Conservation (phyloP, 805 yeast species). For the Candida maltosa region DNA sequence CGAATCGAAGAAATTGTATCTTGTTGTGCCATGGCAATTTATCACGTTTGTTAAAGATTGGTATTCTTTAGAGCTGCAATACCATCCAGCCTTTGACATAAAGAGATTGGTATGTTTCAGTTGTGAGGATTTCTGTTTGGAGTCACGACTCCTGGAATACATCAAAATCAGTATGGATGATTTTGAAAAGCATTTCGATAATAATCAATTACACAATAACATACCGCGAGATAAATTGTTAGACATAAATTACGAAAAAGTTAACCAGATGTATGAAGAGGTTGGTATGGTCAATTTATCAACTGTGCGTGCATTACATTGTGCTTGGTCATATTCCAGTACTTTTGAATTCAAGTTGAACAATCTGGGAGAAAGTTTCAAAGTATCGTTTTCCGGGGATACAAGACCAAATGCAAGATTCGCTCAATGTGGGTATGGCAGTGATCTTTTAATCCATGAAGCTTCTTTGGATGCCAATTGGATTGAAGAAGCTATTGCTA, state of each 20-base stretch:
- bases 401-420: slow-evolving; percentile 78
- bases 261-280: slow-evolving; percentile 35
- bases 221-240: slow-evolving; percentile 20
- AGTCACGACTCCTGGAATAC: slow-evolving; percentile 26
- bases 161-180: slow-evolving; percentile 21
- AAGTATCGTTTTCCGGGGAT: slow-evolving; percentile 89
- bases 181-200: slow-evolving; percentile 31
- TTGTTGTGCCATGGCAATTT: slow-evolving; percentile 77
- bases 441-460: slow-evolving; percentile 86
- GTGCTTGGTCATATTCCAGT: slow-evolving; percentile 70
- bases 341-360: slow-evolving; percentile 53
- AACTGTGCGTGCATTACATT: slow-evolving; percentile 80
- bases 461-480: slow-evolving; percentile 85
- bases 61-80: slow-evolving; percentile 43
- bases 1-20: slow-evolving; percentile 38
- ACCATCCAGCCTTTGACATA: slow-evolving; percentile 26
- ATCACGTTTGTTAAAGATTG: slow-evolving; percentile 68
- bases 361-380: slow-evolving; percentile 39
- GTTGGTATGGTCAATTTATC: slow-evolving; percentile 42
- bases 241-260: slow-evolving; percentile 23
- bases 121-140: slow-evolving; percentile 53
- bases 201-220: slow-evolving; percentile 11
- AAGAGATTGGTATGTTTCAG: slow-evolving; percentile 49
- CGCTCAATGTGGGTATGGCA: slow-evolving; percentile 58
- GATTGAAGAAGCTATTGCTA: slow-evolving; percentile 71